Conservation (phyloP, 2,329 filamentous ascomycete genomes). For the Triangularia verruculosa region DNA sequence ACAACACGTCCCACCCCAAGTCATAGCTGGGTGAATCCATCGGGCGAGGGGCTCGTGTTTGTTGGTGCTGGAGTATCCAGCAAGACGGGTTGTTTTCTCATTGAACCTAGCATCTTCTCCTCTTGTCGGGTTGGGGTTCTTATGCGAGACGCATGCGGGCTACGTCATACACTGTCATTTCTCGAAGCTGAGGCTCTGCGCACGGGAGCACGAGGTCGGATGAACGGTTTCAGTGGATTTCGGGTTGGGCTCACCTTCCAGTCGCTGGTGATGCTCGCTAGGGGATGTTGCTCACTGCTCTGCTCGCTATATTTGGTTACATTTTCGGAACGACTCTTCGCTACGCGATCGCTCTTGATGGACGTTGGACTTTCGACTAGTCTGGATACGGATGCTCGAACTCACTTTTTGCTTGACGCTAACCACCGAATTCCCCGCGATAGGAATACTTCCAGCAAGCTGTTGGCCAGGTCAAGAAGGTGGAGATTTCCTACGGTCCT, state of each 20-base stretch:
- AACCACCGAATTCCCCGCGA: slow-evolving; percentile 61
- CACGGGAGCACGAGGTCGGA: slow-evolving; percentile 13
- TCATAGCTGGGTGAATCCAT: slow-evolving; percentile 11
- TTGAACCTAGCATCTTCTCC: neutral
- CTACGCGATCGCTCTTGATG: slow-evolving; percentile 16
- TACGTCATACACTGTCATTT: slow-evolving; percentile 16
- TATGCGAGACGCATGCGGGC: slow-evolving; percentile 1
- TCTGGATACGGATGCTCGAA: slow-evolving; percentile 27
- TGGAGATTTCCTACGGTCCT: slow-evolving; percentile 88
- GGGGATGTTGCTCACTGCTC: slow-evolving; percentile 36
- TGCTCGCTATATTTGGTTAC: slow-evolving; percentile 33
- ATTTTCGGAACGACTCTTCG: slow-evolving; percentile 10
- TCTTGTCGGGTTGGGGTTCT: slow-evolving; percentile 1
- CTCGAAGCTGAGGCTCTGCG: slow-evolving; percentile 12
- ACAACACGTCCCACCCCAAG: slow-evolving; percentile 3
- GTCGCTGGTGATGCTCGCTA: slow-evolving; percentile 24
- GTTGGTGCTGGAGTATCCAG: slow-evolving; percentile 1
- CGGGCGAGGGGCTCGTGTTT: slow-evolving; percentile 7
- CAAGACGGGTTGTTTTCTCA: slow-evolving; percentile 2
- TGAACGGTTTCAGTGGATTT: slow-evolving; percentile 21
- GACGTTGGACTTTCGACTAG: slow-evolving; percentile 21
- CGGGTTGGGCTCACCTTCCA: slow-evolving; percentile 25
- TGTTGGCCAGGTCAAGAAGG: slow-evolving; percentile 85
- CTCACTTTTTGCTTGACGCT: slow-evolving; percentile 53
- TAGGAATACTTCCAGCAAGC: slow-evolving; percentile 96